phyloP scores from a whole-genome alignment of 768 basidiomycete species.

The Amanita molliuscula region DNA sequence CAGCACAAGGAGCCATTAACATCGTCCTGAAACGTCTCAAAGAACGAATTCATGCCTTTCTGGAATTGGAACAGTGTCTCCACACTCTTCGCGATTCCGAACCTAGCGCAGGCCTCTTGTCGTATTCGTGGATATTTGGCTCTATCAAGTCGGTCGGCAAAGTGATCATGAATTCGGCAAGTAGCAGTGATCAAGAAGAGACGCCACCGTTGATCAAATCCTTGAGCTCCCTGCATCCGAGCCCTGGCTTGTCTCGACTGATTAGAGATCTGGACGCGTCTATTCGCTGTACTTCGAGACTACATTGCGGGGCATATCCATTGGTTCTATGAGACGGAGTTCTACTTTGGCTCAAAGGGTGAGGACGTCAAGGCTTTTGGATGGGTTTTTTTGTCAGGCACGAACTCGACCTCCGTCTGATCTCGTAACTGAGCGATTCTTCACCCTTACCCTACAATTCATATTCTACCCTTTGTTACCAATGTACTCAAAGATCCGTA shows the following conservation, averaged over 20 bases:
- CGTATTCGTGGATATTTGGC: constrained; percentile 1
- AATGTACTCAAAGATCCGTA: too few species aligned
- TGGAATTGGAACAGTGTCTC: constrained; percentile 14
- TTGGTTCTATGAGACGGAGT: constrained; percentile 55
- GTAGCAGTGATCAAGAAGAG: constrained; percentile 9
- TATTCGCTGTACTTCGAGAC: too few species aligned
- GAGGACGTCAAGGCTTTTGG: constrained; percentile 49
- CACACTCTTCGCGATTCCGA: constrained; percentile 10
- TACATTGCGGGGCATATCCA: too few species aligned
- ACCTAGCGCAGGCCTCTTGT: neutral
- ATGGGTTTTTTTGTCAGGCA: constrained; percentile 40
- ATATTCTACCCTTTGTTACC: too few species aligned
- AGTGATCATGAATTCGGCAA: neutral
- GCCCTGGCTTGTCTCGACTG: constrained; percentile 9
- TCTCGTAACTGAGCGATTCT: too few species aligned
- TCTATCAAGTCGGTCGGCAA: neutral
- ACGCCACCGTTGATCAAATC: constrained; percentile 5
- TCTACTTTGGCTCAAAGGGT: constrained; percentile 49
- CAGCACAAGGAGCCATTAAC: constrained; percentile 41
- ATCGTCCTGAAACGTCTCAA: constrained; percentile 28
- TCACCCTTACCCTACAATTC: too few species aligned
- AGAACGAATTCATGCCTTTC: constrained; percentile 22
- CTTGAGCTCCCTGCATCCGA: neutral
- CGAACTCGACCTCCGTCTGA: too few species aligned
- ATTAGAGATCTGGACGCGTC: constrained; percentile 6